Base-by-base conservation (phyloP, 2,329 filamentous ascomycete species). In the Pezicula radicicola region DNA sequence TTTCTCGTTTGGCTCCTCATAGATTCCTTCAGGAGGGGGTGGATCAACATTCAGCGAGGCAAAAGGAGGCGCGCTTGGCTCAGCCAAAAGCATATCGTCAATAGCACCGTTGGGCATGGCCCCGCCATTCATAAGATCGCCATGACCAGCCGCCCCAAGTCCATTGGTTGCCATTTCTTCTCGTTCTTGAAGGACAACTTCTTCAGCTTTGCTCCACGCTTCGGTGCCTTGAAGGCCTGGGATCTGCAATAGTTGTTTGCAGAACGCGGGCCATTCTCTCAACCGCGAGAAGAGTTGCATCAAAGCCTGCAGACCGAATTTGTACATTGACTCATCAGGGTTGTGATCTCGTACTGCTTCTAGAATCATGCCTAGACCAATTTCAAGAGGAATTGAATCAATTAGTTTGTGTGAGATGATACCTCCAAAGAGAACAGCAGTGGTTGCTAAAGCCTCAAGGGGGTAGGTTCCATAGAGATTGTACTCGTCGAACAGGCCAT, bases 321-420 rank as follows among this genome's bases (percentile, higher is more conserved):
- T 96, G 75, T 94, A 97, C 94, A 99, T 97, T 1, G 90, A 85
- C 55, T 92, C 85, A 30, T 95, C 88, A 1, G 88, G 84, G 30
- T 80, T 75, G 63, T 94, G 90, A 57, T 96, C 91, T 58, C 90
- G 82, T 21, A 99, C 91, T 12, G 94, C 91, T 68, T 99, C 92
- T n/a, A 97, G 76, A 57, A 99, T 96, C 91, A 99, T 97, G 15
- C 89, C 91, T 15, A 97, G 76, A n/a, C 90, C 94, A 51, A 96
- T 91, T 66, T 96, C 91, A 33, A 97, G 82, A 3, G 94, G 91
- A 16, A 99, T 82, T 40, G 91, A 88, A 6, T 91, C 91, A 47
- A 99, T 88, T 6, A 99, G 80, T 64, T 92, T 91, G 72, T 91
- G 94, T 48, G 92, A 92, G 63, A 99, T 96, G 58, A 97, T 94